Percentiles rank a stretch among this genome's conserved stretches.
Evolutionary conservation across 1,139 yeast species (phyloP).

Genomic region (Nematodospora anomalae): DNA sequence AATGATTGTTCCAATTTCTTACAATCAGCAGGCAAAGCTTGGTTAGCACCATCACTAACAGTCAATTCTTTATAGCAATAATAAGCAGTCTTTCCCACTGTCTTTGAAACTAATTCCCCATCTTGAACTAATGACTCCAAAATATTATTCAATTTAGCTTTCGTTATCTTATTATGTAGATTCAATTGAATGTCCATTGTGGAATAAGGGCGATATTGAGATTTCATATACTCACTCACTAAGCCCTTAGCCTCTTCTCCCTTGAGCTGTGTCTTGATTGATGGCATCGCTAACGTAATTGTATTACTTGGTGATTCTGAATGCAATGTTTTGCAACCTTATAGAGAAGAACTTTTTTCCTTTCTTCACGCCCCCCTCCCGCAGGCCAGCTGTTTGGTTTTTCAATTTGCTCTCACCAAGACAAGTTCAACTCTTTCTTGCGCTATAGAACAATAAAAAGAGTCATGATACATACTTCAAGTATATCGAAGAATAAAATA

Average conservation of each 20-base stretch:
- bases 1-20: slow-evolving; percentile 11
- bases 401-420: background rate
- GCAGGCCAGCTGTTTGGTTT: too few species aligned
- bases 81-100: slow-evolving; percentile 35
- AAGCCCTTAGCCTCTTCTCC: slow-evolving; percentile 9
- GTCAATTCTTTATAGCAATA: slow-evolving; percentile 29
- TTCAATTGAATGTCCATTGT: slow-evolving; percentile 37
- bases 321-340: background rate
- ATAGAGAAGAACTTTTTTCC: background rate
- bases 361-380: too few species aligned
- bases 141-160: slow-evolving; percentile 24
- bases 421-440: background rate
- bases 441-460: background rate
- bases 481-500: slow-evolving; percentile 32
- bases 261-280: slow-evolving; percentile 5
- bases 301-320: background rate
- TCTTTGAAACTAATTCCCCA: slow-evolving; percentile 26
- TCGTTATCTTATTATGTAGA: slow-evolving; percentile 31
- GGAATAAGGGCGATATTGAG: slow-evolving; percentile 41
- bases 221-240: slow-evolving; percentile 25
- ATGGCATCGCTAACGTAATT: slow-evolving; percentile 8
- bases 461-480: slow-evolving; percentile 1
- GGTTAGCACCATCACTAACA: slow-evolving; percentile 2
- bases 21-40: slow-evolving; percentile 7
- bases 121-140: slow-evolving; percentile 27